Percentiles rank a stretch among this genome's conserved stretches.
These are phyloP conservation scores for Fusarium austroafricanum DNA, from an alignment of 2,329 filamentous ascomycete genomes.

Conservation along the genomic window DNA sequence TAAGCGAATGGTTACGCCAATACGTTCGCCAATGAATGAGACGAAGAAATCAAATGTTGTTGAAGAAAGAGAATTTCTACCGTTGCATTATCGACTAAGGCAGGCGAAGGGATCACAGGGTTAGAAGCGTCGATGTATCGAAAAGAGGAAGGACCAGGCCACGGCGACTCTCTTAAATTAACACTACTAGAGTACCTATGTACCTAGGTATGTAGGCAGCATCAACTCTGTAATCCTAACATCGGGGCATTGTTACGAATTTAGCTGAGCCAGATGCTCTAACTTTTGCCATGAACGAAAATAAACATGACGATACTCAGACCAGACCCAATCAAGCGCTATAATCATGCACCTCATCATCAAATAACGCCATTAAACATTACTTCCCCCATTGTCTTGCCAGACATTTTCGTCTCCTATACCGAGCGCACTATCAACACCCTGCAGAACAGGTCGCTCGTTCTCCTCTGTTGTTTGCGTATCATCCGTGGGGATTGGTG, in stretches of 20 bases:
- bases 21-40: not conserved
- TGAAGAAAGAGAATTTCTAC: not conserved
- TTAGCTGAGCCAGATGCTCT: not conserved
- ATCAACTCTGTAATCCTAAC: not conserved
- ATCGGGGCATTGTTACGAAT: not conserved
- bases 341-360: not conserved
- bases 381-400: conserved; percentile 45
- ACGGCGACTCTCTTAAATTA: not conserved
- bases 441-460: conserved; percentile 48
- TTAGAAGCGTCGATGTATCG: not conserved
- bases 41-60: not conserved
- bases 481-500: conserved; percentile 47
- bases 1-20: conserved; percentile 2
- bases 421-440: conserved; percentile 52
- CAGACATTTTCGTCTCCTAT: conserved; percentile 57
- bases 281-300: not conserved
- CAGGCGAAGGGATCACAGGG: not conserved
- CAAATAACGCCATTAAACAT: conserved; percentile 35
- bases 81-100: too few relatives aligned
- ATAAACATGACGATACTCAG: conserved; percentile 1
- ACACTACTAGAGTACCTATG: not conserved
- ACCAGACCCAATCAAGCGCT: conserved; percentile 17
- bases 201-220: too few relatives aligned
- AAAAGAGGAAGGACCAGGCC: not conserved
- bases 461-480: conserved; percentile 45